These are phyloP conservation scores for Rhizoclosmatium sp. DNA, from an alignment of 192 early-diverging fungal species.

Conservation along the genomic window DNA sequence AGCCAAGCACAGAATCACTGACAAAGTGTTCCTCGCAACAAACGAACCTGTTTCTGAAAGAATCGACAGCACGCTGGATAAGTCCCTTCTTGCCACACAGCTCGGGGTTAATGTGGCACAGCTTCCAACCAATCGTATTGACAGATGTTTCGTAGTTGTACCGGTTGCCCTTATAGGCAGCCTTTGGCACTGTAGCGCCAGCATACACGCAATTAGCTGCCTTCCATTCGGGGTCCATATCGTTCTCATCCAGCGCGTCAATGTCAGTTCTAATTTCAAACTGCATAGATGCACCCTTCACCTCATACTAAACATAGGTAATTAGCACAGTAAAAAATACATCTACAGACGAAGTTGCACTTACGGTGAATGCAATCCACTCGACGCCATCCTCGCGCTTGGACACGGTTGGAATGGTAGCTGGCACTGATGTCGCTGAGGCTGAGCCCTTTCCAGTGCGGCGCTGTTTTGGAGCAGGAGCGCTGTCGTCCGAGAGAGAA, in stretches of 20 bases:
- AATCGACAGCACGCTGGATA: conserved; percentile 86
- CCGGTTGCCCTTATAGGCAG: conserved; percentile 76
- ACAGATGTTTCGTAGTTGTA: conserved; percentile 87
- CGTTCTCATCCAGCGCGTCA: conserved; percentile 55
- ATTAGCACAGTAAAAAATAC: too few relatives aligned
- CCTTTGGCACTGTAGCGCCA: conserved; percentile 70
- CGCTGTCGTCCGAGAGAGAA: too few relatives aligned
- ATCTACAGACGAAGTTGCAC: too few relatives aligned
- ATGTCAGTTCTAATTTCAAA: conserved; percentile 80
- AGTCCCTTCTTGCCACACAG: conserved; percentile 76
- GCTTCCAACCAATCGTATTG: conserved; percentile 85
- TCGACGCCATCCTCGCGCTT: conserved; percentile 60
- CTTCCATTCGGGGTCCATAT: conserved; percentile 69
- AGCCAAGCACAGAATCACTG: neutral
- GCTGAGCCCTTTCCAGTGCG: neutral
- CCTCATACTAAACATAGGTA: conserved; percentile 51
- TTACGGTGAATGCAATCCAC: conserved; percentile 67
- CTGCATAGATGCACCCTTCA: conserved; percentile 67
- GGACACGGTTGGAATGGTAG: conserved; percentile 34
- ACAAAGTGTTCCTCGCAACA: neutral
- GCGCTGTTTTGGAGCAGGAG: too few relatives aligned
- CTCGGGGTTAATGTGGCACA: conserved; percentile 77
- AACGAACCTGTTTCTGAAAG: conserved; percentile 47
- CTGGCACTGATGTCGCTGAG: conserved; percentile 22
- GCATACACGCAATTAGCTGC: conserved; percentile 85